Conservation (phyloP, 2,329 filamentous ascomycete species). For the Beauveria sp. region DNA sequence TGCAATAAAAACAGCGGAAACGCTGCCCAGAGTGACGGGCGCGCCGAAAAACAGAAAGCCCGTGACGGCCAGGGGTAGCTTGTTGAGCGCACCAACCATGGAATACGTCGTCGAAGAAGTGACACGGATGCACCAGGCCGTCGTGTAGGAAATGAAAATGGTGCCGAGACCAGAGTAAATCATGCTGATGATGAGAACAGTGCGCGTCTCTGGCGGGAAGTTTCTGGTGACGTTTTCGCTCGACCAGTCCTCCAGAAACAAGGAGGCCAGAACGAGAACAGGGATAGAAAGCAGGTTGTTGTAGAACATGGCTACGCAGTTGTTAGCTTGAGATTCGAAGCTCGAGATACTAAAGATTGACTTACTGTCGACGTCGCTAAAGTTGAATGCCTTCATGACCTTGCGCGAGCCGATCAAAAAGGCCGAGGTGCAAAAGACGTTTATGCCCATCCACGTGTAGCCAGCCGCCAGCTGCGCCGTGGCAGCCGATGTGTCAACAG, state of each 20-base stretch:
- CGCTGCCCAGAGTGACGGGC: constrained; percentile 83
- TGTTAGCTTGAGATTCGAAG: constrained; percentile 22
- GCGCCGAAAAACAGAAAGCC: constrained; percentile 94
- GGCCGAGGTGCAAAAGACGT: constrained; percentile 87
- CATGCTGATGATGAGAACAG: constrained; percentile 78
- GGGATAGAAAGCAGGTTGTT: constrained; percentile 98
- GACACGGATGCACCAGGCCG: constrained; percentile 95
- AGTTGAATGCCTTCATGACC: constrained; percentile 98
- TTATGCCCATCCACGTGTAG: constrained; percentile 96
- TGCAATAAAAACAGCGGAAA: constrained; percentile 83
- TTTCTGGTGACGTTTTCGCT: constrained; percentile 73
- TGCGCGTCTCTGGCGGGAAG: constrained; percentile 78
- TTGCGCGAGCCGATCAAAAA: constrained; percentile 94
- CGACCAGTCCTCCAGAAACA: constrained; percentile 90
- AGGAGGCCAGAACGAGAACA: constrained; percentile 72
- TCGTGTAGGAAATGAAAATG: constrained; percentile 99
- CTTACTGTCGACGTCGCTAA: constrained; percentile 99
- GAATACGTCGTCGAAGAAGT: constrained; percentile 97
- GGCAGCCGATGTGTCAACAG: constrained; percentile 58
- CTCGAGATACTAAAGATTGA: constrained; percentile 18
- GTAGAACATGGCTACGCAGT: constrained; percentile 88
- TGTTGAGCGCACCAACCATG: constrained; percentile 97
- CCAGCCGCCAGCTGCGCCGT: constrained; percentile 89
- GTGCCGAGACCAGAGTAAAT: constrained; percentile 86
- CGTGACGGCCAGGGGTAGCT: constrained; percentile 88